Evolutionary conservation across 768 basidiomycete species (phyloP), one percentile per base, ranked within the genome.

Genomic region (Suillus alpinus): DNA sequence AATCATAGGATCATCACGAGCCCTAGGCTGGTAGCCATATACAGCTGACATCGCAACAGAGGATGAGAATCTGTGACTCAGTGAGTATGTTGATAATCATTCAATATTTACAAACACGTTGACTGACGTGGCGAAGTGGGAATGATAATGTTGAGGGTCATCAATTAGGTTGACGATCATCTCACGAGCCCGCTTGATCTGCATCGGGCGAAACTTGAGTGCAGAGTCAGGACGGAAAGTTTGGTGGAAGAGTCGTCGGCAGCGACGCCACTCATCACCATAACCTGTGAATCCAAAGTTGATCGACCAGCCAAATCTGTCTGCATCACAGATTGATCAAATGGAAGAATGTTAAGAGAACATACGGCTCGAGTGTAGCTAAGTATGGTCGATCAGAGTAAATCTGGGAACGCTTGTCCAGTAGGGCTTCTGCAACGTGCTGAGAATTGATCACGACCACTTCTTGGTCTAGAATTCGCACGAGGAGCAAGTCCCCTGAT

Each of bases 371-470:
- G 55, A 81, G 71, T 47, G 82, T 66, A 23, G 82, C 79, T 60
- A 82, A 80, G 52, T 80, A 76, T 56, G 73, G 73, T 12, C 78
- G 67, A 61, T 76, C 77, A 12, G 78, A 75, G 63, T 77, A 77
- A 51, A 71, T 73, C 36, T 69, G 67, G 13, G 76, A 76, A 7
- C 75, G 69, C 59, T 72, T 75, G 32, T 78, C 75, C 18, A 80
- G 67, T 13, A 80, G 61, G 14, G 77, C 77, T 3, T 61, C 62
- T 1, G 71, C 68, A 3, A 69, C 71, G 31, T 71, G 64, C 39
- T 66, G 57, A 6, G 75, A 76, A 61, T 75, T 78, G 14, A 78
- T 63, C 34, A 78, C 59, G 26, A 78, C 63, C 6, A 74, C 69
- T 2, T 60, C 59, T 14, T 67, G 55, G 4, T 74, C 74, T 31